Evolutionary conservation across 2,329 filamentous ascomycete genomes (phyloP).

Genomic region (Parascedosporium putredinis): DNA sequence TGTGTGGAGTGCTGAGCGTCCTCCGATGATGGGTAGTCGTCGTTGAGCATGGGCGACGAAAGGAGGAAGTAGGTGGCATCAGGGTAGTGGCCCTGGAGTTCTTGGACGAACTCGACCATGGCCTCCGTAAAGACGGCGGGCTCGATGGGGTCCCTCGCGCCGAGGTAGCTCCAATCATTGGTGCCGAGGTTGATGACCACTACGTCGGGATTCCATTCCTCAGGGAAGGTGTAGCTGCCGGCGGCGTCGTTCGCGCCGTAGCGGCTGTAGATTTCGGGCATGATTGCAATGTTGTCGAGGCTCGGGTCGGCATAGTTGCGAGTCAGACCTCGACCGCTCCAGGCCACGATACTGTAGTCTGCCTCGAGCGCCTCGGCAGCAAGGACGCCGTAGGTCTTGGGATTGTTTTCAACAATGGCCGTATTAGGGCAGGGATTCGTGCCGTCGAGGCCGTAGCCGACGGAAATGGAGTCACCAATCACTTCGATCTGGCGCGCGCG

Average conservation of each 20-base stretch:
- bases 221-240: constrained; percentile 26
- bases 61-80: constrained; percentile 28
- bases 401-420: constrained; percentile 27
- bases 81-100: constrained; percentile 24
- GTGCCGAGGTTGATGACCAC: constrained; percentile 34
- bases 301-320: constrained; percentile 25
- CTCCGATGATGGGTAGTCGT: constrained; percentile 23
- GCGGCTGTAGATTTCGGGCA: constrained; percentile 30
- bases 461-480: constrained; percentile 33
- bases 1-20: constrained; percentile 28
- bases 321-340: constrained; percentile 31
- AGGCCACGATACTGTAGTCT: constrained; percentile 32
- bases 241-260: constrained; percentile 29
- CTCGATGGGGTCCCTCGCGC: constrained; percentile 19
- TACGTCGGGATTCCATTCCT: constrained; percentile 18
- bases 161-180: constrained; percentile 30
- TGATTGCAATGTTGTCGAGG: constrained; percentile 21
- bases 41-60: constrained; percentile 27
- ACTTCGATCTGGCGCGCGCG: constrained; percentile 28
- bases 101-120: constrained; percentile 21
- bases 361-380: constrained; percentile 28
- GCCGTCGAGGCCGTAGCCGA: constrained; percentile 32
- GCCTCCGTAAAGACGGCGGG: constrained; percentile 17
- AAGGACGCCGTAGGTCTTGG: constrained; percentile 30
- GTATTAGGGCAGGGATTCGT: constrained; percentile 27